These are phyloP conservation scores for Pyrenula massariospora DNA, from an alignment of 495 filamentous ascomycete genomes.

Conservation along the genomic window DNA sequence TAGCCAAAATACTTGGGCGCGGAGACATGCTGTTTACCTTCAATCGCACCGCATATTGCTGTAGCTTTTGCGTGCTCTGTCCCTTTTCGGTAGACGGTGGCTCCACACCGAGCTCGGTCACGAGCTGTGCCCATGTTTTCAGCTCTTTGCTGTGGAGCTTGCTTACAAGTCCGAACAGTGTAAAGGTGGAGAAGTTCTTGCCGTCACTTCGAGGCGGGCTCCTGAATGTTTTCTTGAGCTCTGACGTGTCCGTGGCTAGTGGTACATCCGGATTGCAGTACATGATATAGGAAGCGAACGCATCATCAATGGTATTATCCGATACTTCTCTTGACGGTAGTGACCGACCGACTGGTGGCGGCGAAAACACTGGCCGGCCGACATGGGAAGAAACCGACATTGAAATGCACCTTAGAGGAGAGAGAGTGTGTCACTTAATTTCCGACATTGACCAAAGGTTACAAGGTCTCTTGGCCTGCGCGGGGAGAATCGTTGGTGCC, in stretches of 20 bases:
- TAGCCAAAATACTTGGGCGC: conserved; percentile 3
- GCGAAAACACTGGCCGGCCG: neutral
- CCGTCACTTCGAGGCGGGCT: conserved; percentile 83
- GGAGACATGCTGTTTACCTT: conserved; percentile 47
- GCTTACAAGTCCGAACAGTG: conserved; percentile 71
- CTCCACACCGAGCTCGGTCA: conserved; percentile 81
- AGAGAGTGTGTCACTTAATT: no score
- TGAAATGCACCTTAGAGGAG: no score
- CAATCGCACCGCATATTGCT: conserved; percentile 89
- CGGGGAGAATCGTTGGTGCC: no score
- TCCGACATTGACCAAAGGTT: no score
- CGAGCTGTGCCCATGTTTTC: conserved; percentile 92
- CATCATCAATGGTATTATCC: conserved; percentile 68
- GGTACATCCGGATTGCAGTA: conserved; percentile 81
- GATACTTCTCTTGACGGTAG: conserved; percentile 63
- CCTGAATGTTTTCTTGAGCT: conserved; percentile 70
- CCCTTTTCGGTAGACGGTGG: conserved; percentile 74
- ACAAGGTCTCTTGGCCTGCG: no score
- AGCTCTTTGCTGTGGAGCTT: conserved; percentile 78
- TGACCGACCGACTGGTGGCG: neutral
- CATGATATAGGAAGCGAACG: conserved; percentile 80
- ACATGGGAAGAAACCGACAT: neutral
- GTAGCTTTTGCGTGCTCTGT: conserved; percentile 91
- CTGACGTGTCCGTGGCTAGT: conserved; percentile 54
- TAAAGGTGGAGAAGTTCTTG: conserved; percentile 78